Base-by-base conservation (phyloP, 78 protist species). In the Acrasis kona region DNA sequence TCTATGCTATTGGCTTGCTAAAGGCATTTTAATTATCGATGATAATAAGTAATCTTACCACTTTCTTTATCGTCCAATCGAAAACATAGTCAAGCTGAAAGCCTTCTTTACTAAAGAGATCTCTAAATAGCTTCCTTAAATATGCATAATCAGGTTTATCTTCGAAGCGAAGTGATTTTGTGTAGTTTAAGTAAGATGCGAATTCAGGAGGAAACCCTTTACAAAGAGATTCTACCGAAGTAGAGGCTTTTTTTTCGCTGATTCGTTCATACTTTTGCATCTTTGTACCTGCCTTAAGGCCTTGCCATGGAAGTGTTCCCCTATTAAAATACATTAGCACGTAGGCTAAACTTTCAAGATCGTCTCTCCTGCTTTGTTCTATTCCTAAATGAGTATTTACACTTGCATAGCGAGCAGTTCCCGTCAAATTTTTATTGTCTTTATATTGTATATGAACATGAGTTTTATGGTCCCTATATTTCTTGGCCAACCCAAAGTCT, bases 301-400 rank as follows among this genome's bases (percentile, higher is more conserved):
- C 94, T 68, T 90, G 94, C 94, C 94, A 90, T 36, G 94, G 94
- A 38, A 90, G 74, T 10, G 31, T 8, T 2, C 95, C 95, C 1
- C 84, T 74, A 29, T 70, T 37, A 35, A 91, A 72, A 78, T 85
- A 91, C 41, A 91, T 5, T 10, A 88, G n/a, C 29, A 91, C 65
- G 68, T 91, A 91, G 28, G 90, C 95, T 27, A 91, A 41, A 4
- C 85, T 40, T 78, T 95, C 98, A 65, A 95, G 86, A 70, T 96
- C 99, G 69, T 96, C 99, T 7, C 99, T 83, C 7, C 99, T 70
- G 70, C 84, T 41, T 77, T 96, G 81, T 65, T 92, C 96, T 42
- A 73, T n/a, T 10, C 89, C 89, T 1, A 50, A 2, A 70, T 86
- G 87, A 9, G 79, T 83, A 78, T 77, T 77, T 40, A 86, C 32